Evolutionary conservation across 306 rosid species (phyloP).

Genomic region (Carpinus fangiana): DNA sequence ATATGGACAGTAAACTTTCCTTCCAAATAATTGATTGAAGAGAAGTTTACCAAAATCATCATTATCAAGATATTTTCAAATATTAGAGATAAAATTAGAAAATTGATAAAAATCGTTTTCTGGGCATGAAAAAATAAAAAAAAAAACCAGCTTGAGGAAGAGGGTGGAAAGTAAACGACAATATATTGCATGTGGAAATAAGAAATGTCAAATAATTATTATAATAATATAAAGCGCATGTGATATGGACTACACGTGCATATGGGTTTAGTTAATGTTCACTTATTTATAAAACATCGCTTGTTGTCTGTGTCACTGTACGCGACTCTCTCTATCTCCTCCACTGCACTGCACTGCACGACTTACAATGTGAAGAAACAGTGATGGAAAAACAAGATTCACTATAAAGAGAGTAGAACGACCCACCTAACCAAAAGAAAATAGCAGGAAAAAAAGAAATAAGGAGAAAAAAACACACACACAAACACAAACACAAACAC

Average conservation of each 20-base stretch:
- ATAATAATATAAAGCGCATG: conserved; percentile 43
- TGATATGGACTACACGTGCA: conserved; percentile 73
- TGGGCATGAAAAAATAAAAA: not conserved
- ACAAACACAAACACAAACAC: no score
- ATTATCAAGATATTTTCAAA: no score
- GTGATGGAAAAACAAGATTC: conserved; percentile 48
- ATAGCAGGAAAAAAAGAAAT: conserved; percentile 15
- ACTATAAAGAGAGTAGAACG: conserved; percentile 10
- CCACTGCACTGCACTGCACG: conserved; percentile 27
- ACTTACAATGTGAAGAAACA: conserved; percentile 43
- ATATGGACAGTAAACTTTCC: no score
- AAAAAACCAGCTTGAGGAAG: not conserved
- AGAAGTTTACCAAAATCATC: no score
- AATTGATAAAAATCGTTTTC: not conserved
- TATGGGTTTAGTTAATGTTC: conserved; percentile 5
- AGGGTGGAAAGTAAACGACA: conserved; percentile 27
- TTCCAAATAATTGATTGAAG: no score
- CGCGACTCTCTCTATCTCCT: not conserved
- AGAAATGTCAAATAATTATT: conserved; percentile 7
- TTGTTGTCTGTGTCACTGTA: not conserved
- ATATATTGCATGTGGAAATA: conserved; percentile 41
- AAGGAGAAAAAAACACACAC: not conserved
- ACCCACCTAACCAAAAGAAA: not conserved
- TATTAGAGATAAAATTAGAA: not conserved
- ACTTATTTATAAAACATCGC: not conserved